phyloP scores from a whole-genome alignment of 148 eudicot species.

The Cornus kousa region DNA sequence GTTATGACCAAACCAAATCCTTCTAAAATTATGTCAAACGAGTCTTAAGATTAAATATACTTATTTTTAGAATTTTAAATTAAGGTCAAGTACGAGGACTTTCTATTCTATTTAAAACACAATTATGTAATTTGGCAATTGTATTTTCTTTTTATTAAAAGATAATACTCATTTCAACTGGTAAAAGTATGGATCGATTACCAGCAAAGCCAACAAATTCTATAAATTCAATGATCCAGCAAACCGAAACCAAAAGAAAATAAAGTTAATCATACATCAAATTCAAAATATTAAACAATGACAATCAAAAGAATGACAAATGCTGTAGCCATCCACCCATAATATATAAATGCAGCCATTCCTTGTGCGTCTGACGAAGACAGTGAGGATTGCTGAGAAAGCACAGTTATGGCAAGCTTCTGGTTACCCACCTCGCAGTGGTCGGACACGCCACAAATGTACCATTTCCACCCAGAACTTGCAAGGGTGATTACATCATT shows the following conservation, averaged over 20 bases:
- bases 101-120: no score
- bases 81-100: no score
- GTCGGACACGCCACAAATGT: conserved; percentile 23
- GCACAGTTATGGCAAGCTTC: conserved; percentile 33
- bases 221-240: neutral
- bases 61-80: no score
- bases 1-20: no score
- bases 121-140: no score
- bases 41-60: no score
- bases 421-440: conserved; percentile 22
- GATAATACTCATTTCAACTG: no score
- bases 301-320: neutral
- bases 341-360: neutral
- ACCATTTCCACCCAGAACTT: conserved; percentile 34
- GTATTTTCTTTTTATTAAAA: no score
- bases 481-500: conserved; percentile 22
- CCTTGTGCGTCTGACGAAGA: neutral
- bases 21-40: no score
- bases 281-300: neutral
- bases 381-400: neutral
- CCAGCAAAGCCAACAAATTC: neutral
- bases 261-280: neutral
- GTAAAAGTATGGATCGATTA: no score
- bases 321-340: neutral
- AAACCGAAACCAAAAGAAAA: neutral